Conservation (phyloP, 768 basidiomycete species). For the Pulveroboletus sp. region DNA sequence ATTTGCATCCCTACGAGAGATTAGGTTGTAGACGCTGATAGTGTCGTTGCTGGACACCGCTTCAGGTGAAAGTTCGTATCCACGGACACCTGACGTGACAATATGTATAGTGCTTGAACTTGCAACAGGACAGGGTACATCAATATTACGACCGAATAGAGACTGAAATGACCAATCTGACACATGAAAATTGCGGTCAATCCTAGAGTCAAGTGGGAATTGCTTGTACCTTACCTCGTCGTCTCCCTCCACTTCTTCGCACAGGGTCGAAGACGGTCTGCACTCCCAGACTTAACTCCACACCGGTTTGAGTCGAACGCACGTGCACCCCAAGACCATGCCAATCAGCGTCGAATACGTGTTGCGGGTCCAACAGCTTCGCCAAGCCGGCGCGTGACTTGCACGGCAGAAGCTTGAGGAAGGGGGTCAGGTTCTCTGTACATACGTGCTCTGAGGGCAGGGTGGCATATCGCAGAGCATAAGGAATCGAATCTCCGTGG, state of each 20-base stretch:
- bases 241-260: slow-evolving; percentile 43
- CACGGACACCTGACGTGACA: slow-evolving; percentile 37
- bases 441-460: slow-evolving; percentile 87
- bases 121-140: slow-evolving; percentile 68
- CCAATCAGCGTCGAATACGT: slow-evolving; percentile 87
- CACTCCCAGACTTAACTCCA: slow-evolving; percentile 63
- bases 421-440: slow-evolving; percentile 95
- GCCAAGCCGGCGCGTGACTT: slow-evolving; percentile 85
- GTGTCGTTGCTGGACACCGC: slow-evolving; percentile 35
- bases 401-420: slow-evolving; percentile 92
- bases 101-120: slow-evolving; percentile 52
- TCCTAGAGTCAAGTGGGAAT: not conserved
- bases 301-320: slow-evolving; percentile 50
- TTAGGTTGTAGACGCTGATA: slow-evolving; percentile 46
- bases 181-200: slow-evolving; percentile 2
- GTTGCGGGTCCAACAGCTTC: slow-evolving; percentile 76
- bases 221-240: slow-evolving; percentile 44
- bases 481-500: slow-evolving; percentile 33
- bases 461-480: slow-evolving; percentile 68
- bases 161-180: slow-evolving; percentile 71
- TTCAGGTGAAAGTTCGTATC: slow-evolving; percentile 50
- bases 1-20: slow-evolving; percentile 34
- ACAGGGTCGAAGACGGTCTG: slow-evolving; percentile 81
- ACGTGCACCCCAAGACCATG: slow-evolving; percentile 84
- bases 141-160: slow-evolving; percentile 63